These are phyloP conservation scores for Cercospora zeina DNA, from an alignment of 2,329 filamentous ascomycete species.

Conservation along the genomic window DNA sequence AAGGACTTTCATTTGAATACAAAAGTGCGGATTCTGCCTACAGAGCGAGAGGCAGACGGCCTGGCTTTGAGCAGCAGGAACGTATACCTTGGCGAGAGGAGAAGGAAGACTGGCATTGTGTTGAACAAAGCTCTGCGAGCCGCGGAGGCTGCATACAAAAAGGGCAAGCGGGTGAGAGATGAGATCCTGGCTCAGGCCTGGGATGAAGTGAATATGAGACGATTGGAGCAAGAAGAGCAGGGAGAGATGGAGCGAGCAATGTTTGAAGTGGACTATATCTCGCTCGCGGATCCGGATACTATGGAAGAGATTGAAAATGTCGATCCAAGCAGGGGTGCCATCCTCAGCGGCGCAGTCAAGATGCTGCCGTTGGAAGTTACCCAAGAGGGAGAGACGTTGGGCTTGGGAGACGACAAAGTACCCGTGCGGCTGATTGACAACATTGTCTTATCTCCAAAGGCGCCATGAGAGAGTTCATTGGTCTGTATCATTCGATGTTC, in stretches of 20 bases:
- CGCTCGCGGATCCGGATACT: constrained; percentile 79
- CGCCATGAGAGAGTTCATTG: background rate
- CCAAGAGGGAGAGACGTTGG: constrained; percentile 67
- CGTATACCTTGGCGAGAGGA: constrained; percentile 78
- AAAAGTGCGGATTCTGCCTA: constrained; percentile 71
- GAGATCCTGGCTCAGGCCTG: constrained; percentile 73
- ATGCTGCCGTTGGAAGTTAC: constrained; percentile 79
- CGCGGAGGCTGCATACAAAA: constrained; percentile 66
- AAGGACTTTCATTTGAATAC: constrained; percentile 80
- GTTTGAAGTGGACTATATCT: constrained; percentile 90
- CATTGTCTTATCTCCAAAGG: constrained; percentile 47
- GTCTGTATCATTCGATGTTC: no score
- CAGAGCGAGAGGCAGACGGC: constrained; percentile 74
- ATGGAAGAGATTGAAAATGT: constrained; percentile 75
- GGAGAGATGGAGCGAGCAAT: constrained; percentile 61
- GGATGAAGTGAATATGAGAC: constrained; percentile 56
- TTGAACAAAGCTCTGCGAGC: constrained; percentile 68
- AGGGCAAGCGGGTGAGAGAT: constrained; percentile 57
- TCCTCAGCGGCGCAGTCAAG: constrained; percentile 86
- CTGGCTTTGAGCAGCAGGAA: constrained; percentile 91
- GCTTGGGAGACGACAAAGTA: constrained; percentile 70
- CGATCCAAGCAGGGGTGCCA: constrained; percentile 69
- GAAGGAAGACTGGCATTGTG: constrained; percentile 71
- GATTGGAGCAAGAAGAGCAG: constrained; percentile 63
- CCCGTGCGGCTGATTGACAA: constrained; percentile 92